Evolutionary conservation across 768 basidiomycete genomes (phyloP).

Genomic region (Tricholoma sp.): DNA sequence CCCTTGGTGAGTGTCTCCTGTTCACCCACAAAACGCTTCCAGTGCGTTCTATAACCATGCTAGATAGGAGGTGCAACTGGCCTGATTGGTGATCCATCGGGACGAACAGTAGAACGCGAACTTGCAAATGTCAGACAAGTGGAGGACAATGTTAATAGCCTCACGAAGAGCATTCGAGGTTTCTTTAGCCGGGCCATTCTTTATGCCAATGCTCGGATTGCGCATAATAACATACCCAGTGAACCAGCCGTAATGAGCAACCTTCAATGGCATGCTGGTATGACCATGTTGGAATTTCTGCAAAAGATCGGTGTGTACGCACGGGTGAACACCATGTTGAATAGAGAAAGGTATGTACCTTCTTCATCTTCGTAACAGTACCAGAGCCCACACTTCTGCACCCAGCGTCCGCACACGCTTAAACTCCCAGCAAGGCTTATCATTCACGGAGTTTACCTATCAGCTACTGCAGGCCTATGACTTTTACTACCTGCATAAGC

Average conservation of each 20-base stretch:
- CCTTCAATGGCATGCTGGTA: conserved; percentile 69
- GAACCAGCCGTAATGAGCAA: conserved; percentile 37
- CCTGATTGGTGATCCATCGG: conserved; percentile 95
- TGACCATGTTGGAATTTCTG: conserved; percentile 81
- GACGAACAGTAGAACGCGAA: conserved; percentile 76
- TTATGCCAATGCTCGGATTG: conserved; percentile 46
- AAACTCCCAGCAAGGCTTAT: conserved; percentile 77
- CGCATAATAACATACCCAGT: conserved; percentile 11
- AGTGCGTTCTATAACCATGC: conserved; percentile 1
- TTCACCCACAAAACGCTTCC: not conserved
- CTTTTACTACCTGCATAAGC: conserved; percentile 70
- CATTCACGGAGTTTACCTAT: conserved; percentile 98
- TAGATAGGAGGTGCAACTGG: conserved; percentile 97
- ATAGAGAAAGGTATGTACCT: conserved; percentile 72
- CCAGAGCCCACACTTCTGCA: not conserved
- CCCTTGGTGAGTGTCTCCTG: conserved; percentile 62
- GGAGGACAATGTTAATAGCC: conserved; percentile 55
- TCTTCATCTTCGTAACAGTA: not conserved
- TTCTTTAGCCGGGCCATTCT: conserved; percentile 67
- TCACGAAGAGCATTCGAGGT: conserved; percentile 57
- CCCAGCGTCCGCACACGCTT: conserved; percentile 79
- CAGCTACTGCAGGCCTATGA: conserved; percentile 97
- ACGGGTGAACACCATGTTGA: conserved; percentile 85
- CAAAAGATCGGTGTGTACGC: conserved; percentile 74
- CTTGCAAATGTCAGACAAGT: conserved; percentile 57